Evolutionary conservation across 352 stramenopile genomes (phyloP).

Genomic region (Phytopythium oedochilum): DNA sequence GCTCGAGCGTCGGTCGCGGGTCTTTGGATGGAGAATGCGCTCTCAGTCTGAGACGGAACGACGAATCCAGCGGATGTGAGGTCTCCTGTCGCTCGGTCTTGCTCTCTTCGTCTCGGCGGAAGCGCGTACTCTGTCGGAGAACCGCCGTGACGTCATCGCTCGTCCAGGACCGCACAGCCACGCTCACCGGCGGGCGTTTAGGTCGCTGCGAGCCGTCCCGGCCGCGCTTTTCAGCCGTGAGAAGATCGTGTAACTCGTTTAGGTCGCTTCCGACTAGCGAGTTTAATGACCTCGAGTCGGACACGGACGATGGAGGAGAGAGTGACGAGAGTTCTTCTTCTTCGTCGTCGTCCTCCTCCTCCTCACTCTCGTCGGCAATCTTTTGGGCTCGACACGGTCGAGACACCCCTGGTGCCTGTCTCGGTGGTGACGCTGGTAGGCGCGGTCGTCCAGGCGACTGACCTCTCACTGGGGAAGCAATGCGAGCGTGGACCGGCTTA

Average conservation of each 20-base stretch:
- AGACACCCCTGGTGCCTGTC: neutral
- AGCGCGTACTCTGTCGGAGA: constrained; percentile 31
- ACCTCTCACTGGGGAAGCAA: neutral
- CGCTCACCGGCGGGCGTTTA: neutral
- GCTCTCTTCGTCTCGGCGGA: constrained; percentile 8
- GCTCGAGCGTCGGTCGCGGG: neutral
- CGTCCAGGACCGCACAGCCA: constrained; percentile 13
- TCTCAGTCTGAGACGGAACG: neutral
- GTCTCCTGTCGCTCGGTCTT: neutral
- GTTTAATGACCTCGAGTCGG: constrained; percentile 38
- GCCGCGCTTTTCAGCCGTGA: constrained; percentile 18
- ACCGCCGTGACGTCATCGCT: constrained; percentile 22
- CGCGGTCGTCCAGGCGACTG: constrained; percentile 3
- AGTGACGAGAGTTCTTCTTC: constrained; percentile 13
- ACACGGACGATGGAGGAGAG: constrained; percentile 16
- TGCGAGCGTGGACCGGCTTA: neutral
- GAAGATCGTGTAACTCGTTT: constrained; percentile 28
- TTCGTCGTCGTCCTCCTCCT: neutral
- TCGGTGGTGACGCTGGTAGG: neutral
- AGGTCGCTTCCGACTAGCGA: constrained; percentile 46
- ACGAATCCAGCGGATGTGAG: neutral
- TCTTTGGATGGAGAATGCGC: neutral
- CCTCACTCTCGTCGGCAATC: neutral
- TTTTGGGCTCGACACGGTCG: neutral
- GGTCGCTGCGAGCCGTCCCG: neutral